Evolutionary conservation across 257 asterid species (phyloP).

Genomic region (Nyctanthes arbortristis): DNA sequence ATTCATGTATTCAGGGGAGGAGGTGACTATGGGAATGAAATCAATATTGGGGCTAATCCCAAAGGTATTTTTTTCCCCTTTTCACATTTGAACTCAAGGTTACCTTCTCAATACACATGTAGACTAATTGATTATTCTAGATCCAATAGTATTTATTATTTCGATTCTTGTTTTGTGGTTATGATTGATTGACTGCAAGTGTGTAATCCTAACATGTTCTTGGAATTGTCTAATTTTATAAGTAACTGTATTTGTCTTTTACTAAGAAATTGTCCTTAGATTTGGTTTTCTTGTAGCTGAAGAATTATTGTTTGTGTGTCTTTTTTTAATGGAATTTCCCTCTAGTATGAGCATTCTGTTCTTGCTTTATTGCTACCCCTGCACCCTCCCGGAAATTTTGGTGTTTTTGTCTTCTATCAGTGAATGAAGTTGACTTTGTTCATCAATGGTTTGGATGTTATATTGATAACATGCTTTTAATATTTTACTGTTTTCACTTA

Average conservation of each 20-base stretch:
- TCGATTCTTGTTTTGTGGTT: conserved; percentile 8
- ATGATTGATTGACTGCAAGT: conserved; percentile 13
- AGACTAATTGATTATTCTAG: neutral
- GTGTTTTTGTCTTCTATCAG: conserved; percentile 45
- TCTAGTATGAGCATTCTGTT: conserved; percentile 34
- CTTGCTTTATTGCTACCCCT: conserved; percentile 20
- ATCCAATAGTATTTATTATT: neutral
- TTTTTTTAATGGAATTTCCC: conserved; percentile 24
- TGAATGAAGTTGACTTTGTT: neutral
- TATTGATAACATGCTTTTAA: no score
- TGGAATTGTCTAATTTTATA: conserved; percentile 29
- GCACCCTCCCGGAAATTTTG: conserved; percentile 42
- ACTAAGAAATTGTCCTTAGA: conserved; percentile 21
- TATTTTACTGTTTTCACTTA: neutral
- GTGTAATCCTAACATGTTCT: conserved; percentile 2
- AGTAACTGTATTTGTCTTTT: conserved; percentile 40
- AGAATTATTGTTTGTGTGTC: conserved; percentile 29
- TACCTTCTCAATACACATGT: neutral
- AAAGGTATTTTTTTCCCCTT: conserved; percentile 54
- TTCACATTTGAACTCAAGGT: conserved; percentile 1
- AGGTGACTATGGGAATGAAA: conserved; percentile 70
- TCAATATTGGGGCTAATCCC: conserved; percentile 73
- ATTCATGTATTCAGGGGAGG: conserved; percentile 92
- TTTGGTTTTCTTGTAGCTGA: conserved; percentile 21
- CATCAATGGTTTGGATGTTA: neutral